phyloP scores from a whole-genome alignment of 495 filamentous ascomycete species.

The Aspergillus avenaceus region DNA sequence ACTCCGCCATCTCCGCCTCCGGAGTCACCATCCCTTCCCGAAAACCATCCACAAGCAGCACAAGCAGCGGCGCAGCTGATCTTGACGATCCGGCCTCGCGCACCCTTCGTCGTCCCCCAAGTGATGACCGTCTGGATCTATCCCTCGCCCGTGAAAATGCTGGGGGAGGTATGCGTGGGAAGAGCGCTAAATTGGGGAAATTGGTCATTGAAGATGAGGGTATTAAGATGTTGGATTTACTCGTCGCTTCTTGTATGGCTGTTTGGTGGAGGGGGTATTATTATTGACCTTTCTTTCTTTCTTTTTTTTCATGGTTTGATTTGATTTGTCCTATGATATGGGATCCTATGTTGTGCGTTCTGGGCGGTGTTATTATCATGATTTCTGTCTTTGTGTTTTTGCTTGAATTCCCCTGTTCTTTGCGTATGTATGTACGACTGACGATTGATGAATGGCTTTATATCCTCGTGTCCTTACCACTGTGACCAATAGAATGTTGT shows the following conservation, averaged over 20 bases:
- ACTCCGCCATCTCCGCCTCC: neutral
- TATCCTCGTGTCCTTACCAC: neutral
- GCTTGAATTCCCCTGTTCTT: neutral
- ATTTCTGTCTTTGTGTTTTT: too few species aligned
- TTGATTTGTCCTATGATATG: neutral
- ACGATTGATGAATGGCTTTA: neutral
- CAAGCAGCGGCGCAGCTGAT: slow-evolving; percentile 2
- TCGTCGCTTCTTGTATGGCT: slow-evolving; percentile 85
- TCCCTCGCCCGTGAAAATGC: slow-evolving; percentile 72
- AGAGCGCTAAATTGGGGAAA: slow-evolving; percentile 89
- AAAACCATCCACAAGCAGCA: slow-evolving; percentile 14
- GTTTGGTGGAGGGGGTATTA: slow-evolving; percentile 94
- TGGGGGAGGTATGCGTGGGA: slow-evolving; percentile 78
- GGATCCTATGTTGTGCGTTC: slow-evolving; percentile 45
- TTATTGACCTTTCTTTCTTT: slow-evolving; percentile 21
- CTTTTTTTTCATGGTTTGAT: neutral
- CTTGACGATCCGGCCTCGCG: slow-evolving; percentile 16
- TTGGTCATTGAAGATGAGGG: slow-evolving; percentile 87
- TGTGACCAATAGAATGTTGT: neutral
- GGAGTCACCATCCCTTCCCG: slow-evolving; percentile 7
- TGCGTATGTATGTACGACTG: neutral
- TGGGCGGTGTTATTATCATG: neutral
- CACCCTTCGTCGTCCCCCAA: slow-evolving; percentile 8
- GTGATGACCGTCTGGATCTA: slow-evolving; percentile 57
- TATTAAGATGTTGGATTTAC: slow-evolving; percentile 89